These are phyloP conservation scores for Flaveria brownii DNA, from an alignment of 129 eudicot species.

Conservation along the genomic window DNA sequence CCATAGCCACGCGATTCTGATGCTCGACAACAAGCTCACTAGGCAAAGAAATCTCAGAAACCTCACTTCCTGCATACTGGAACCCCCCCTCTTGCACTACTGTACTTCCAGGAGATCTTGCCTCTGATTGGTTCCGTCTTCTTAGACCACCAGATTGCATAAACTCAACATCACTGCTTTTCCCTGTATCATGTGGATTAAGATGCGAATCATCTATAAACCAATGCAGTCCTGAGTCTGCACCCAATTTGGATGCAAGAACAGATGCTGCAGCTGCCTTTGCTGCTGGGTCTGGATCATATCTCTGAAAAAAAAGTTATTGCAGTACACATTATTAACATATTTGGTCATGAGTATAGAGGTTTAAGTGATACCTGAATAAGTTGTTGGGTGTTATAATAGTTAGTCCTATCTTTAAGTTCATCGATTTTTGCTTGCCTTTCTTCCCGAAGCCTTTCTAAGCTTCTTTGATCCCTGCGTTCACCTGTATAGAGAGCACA, in stretches of 20 bases:
- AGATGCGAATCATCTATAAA: slow-evolving; percentile 53
- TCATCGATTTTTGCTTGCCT: slow-evolving; percentile 89
- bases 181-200: slow-evolving; percentile 49
- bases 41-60: slow-evolving; percentile 44
- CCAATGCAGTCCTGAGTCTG: slow-evolving; percentile 80
- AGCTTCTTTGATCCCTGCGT: slow-evolving; percentile 67
- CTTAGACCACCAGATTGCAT: slow-evolving; percentile 66
- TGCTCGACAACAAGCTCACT: slow-evolving; percentile 69
- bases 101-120: slow-evolving; percentile 39
- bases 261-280: slow-evolving; percentile 94
- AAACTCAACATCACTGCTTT: slow-evolving; percentile 65
- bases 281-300: slow-evolving; percentile 95
- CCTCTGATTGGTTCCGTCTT: slow-evolving; percentile 53
- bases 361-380: slow-evolving; percentile 65
- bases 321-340: slow-evolving; percentile 16
- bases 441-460: slow-evolving; percentile 88
- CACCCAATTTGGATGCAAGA: slow-evolving; percentile 85
- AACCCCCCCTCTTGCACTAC: slow-evolving; percentile 26
- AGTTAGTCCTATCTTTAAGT: slow-evolving; percentile 89
- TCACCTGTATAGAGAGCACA: slow-evolving; percentile 51
- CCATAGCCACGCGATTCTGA: slow-evolving; percentile 45
- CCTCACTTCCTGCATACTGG: slow-evolving; percentile 47
- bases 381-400: slow-evolving; percentile 86
- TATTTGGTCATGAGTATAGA: not conserved
- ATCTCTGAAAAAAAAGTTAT: slow-evolving; percentile 55